A percentile compares a stretch with the other conserved stretches of the same genome.
Evolutionary conservation across 2,329 filamentous ascomycete genomes (phyloP).

Genomic region (Neoascochyta sp.): DNA sequence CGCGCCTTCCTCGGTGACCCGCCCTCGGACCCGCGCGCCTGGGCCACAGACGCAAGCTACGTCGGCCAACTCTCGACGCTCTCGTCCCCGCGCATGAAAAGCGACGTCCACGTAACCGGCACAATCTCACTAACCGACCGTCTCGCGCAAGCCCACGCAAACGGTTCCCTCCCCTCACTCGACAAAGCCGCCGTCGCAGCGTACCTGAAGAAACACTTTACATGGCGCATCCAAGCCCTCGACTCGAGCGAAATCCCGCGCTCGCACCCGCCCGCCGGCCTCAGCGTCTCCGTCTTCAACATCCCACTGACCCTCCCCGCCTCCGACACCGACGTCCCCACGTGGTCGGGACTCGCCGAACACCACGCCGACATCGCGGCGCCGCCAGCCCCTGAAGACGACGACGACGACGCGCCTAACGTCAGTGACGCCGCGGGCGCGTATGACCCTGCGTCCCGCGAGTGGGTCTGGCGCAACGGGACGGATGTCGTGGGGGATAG

Average conservation of each 20-base stretch:
- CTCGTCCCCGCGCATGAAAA: constrained; percentile 35
- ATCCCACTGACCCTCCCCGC: constrained; percentile 23
- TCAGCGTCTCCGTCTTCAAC: constrained; percentile 29
- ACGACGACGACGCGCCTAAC: constrained; percentile 13
- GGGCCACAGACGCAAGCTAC: constrained; percentile 41
- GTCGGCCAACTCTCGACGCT: constrained; percentile 42
- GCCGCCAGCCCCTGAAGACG: constrained; percentile 14
- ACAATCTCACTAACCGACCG: constrained; percentile 40
- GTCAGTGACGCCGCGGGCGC: constrained; percentile 7
- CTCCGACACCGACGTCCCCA: constrained; percentile 24
- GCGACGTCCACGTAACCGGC: constrained; percentile 39
- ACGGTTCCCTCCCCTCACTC: constrained; percentile 25
- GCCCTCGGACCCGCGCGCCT: constrained; percentile 20
- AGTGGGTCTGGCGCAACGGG: constrained; percentile 16
- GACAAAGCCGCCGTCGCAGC: constrained; percentile 17
- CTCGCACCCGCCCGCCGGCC: constrained; percentile 21
- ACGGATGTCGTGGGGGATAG: constrained; percentile 2
- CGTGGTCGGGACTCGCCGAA: constrained; percentile 19
- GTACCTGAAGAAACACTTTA: constrained; percentile 28
- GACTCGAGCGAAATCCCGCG: constrained; percentile 30
- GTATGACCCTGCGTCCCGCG: constrained; percentile 10
- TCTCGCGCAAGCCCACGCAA: constrained; percentile 23
- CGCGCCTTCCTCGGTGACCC: constrained; percentile 32
- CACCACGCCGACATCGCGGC: constrained; percentile 26
- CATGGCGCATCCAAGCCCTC: constrained; percentile 31